These are phyloP conservation scores for Clohesyomyces aquaticus DNA, from an alignment of 495 filamentous ascomycete species.

Conservation along the genomic window DNA sequence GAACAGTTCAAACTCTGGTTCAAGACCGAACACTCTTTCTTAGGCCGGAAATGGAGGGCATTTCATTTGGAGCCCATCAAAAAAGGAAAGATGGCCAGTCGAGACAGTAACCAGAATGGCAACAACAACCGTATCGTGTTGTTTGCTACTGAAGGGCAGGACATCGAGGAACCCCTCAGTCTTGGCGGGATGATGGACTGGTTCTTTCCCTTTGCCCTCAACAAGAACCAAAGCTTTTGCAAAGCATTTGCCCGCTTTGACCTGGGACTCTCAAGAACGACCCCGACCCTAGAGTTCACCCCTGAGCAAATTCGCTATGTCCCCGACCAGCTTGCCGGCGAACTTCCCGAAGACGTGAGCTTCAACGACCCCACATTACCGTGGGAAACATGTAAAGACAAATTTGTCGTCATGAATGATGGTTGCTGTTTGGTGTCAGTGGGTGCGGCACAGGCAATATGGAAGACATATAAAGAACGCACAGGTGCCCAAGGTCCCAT, in stretches of 20 bases:
- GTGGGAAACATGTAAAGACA: constrained; percentile 22
- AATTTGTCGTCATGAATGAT: constrained; percentile 42
- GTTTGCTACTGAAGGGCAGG: constrained; percentile 34
- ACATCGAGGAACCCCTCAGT: constrained; percentile 13
- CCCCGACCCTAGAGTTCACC: constrained; percentile 37
- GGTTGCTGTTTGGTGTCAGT: constrained; percentile 45
- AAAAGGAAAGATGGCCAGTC: constrained; percentile 13
- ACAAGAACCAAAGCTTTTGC: constrained; percentile 40
- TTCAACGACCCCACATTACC: constrained; percentile 40
- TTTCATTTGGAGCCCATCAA: constrained; percentile 39
- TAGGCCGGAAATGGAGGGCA: constrained; percentile 44
- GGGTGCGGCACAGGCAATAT: constrained; percentile 35
- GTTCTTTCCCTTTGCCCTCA: constrained; percentile 43
- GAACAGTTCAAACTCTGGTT: constrained; percentile 38
- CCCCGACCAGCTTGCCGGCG: constrained; percentile 35
- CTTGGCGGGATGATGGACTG: constrained; percentile 42
- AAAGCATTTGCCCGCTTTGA: constrained; percentile 48
- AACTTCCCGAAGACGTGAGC: constrained; percentile 34
- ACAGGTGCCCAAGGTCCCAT: constrained; percentile 42
- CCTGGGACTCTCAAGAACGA: constrained; percentile 43
- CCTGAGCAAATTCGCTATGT: constrained; percentile 38
- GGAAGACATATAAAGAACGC: constrained; percentile 16
- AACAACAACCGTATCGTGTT: constrained; percentile 31
- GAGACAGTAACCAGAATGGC: constrained; percentile 6
- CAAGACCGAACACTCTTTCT: constrained; percentile 32